A percentile compares a stretch with the other conserved stretches of the same genome.
These are phyloP conservation scores for Boletellus ananas DNA, from an alignment of 768 basidiomycete genomes.

Conservation along the genomic window DNA sequence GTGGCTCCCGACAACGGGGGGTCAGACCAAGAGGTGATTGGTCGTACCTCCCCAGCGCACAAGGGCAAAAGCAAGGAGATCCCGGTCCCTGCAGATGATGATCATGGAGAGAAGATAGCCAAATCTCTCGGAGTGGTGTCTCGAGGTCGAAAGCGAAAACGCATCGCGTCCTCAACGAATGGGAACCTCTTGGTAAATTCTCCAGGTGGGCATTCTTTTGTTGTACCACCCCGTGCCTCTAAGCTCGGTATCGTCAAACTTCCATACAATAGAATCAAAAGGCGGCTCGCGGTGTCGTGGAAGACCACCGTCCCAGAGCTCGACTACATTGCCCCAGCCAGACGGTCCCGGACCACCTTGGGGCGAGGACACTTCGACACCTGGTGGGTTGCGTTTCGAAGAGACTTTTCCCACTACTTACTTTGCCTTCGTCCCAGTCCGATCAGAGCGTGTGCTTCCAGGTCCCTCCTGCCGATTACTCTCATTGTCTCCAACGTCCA, in stretches of 20 bases:
- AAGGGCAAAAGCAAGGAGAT: constrained; percentile 22
- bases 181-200: constrained; percentile 5
- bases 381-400: constrained; percentile 9
- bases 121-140: constrained; percentile 9
- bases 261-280: constrained; percentile 5
- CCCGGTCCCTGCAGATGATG: background rate
- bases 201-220: constrained; percentile 20
- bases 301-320: constrained; percentile 5
- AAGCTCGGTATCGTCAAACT: constrained; percentile 6
- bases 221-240: constrained; percentile 2
- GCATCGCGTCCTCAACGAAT: constrained; percentile 15
- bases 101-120: constrained; percentile 6
- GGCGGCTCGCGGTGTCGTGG: constrained; percentile 4
- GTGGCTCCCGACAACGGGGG: background rate
- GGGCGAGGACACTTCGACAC: constrained; percentile 4
- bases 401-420: constrained; percentile 5
- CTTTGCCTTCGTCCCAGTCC: constrained; percentile 5
- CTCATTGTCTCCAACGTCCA: constrained; percentile 5
- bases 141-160: constrained; percentile 24
- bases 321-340: constrained; percentile 1
- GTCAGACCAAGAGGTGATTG: constrained; percentile 1
- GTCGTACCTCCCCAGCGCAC: background rate
- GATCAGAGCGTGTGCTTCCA: background rate
- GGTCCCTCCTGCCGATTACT: constrained; percentile 10
- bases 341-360: background rate